Conservation (phyloP, 2,329 filamentous ascomycete species). For the Teratosphaeria pseudoeucalypti region DNA sequence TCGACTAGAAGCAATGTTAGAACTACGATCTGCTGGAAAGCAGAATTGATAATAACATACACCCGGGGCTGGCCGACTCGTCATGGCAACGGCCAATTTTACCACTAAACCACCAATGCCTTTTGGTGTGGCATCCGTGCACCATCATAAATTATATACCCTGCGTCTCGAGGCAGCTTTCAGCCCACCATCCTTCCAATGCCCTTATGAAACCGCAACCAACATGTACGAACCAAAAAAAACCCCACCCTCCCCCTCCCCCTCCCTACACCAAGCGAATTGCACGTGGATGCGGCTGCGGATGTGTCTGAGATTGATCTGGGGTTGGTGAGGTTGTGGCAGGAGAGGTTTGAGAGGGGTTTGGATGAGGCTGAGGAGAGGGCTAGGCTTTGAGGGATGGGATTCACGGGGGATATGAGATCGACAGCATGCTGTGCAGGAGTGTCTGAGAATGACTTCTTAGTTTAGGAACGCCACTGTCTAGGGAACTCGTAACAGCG, state of each 20-base stretch:
- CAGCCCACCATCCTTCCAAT: too few relatives aligned
- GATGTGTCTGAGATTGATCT: slow-evolving; percentile 27
- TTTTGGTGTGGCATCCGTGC: too few relatives aligned
- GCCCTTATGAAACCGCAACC: too few relatives aligned
- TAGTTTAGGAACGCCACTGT: too few relatives aligned
- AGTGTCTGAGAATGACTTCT: too few relatives aligned
- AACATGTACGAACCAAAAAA: too few relatives aligned
- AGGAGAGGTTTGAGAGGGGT: slow-evolving; percentile 12
- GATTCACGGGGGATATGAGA: background rate
- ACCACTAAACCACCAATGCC: background rate
- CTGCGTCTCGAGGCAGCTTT: too few relatives aligned
- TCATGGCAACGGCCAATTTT: background rate
- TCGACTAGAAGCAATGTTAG: background rate
- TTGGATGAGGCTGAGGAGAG: slow-evolving; percentile 12
- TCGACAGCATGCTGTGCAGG: too few relatives aligned
- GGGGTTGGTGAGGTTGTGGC: slow-evolving; percentile 18
- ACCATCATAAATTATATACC: too few relatives aligned
- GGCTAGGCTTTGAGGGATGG: background rate
- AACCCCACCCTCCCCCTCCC: too few relatives aligned
- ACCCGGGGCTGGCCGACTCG: background rate
- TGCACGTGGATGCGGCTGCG: slow-evolving; percentile 28
- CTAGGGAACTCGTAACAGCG: background rate
- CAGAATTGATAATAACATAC: background rate
- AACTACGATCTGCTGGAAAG: too few relatives aligned
- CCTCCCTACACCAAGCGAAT: too few relatives aligned